These are phyloP conservation scores for Boletus bicolor DNA, from an alignment of 768 basidiomycete genomes.

Conservation along the genomic window DNA sequence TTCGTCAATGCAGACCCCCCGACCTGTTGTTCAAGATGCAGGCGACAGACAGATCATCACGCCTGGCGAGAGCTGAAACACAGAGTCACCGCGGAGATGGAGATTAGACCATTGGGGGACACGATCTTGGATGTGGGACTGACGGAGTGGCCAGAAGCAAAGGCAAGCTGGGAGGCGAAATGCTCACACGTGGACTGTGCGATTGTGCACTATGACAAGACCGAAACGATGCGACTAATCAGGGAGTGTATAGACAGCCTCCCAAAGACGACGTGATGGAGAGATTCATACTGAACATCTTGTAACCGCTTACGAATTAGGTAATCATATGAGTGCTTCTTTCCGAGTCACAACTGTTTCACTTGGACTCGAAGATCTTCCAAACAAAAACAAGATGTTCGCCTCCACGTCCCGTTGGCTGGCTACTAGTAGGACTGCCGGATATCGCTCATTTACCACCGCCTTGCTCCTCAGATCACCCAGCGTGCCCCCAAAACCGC, in stretches of 20 bases:
- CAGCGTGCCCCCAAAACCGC: conserved; percentile 60
- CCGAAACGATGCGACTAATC: conserved; percentile 52
- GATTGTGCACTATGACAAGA: conserved; percentile 54
- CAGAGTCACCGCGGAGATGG: conserved; percentile 55
- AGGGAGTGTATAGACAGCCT: conserved; percentile 51
- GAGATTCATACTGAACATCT: neutral
- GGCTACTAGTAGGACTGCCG: conserved; percentile 4
- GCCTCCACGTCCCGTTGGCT: conserved; percentile 19
- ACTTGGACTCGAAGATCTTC: neutral
- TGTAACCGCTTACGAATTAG: conserved; percentile 1
- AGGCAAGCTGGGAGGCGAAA: conserved; percentile 56
- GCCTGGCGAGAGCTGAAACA: conserved; percentile 67
- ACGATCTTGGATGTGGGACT: conserved; percentile 49
- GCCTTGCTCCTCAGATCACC: conserved; percentile 14
- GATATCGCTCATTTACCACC: conserved; percentile 23
- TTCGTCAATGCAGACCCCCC: conserved; percentile 50
- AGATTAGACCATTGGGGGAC: conserved; percentile 56
- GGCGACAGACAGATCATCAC: conserved; percentile 48
- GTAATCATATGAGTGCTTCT: conserved; percentile 5
- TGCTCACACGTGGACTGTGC: conserved; percentile 46
- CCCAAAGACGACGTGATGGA: conserved; percentile 34
- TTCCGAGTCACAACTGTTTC: neutral
- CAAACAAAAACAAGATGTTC: conserved; percentile 3
- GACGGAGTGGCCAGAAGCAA: conserved; percentile 54
- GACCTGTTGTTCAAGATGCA: conserved; percentile 47